Evolutionary conservation across 139 green algal species (phyloP), one percentile per base, ranked within the genome.

Genomic region (Micractinium sp.): DNA sequence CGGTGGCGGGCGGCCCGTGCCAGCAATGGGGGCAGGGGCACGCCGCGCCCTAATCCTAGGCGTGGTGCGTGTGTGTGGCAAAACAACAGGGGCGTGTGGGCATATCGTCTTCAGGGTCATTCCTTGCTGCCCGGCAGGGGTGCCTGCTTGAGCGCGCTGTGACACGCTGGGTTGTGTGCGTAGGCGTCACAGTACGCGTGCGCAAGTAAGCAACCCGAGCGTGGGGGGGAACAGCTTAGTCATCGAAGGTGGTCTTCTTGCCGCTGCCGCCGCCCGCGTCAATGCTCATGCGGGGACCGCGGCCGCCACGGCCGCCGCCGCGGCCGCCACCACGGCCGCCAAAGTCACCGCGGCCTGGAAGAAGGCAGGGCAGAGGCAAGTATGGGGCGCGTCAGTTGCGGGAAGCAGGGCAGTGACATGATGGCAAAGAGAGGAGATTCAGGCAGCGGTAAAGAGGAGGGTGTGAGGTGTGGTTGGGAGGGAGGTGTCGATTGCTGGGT

Each of bases 211-310:
- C 47, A 56, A 9, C 47, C 47, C 47, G 7, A 9, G 47, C 47
- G 47, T 56, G 5, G 47, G 47, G 5, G 5, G 47, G 63, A 71
- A 1, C 33, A 53, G 74, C 33, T 87, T 69, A 92, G 38, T 94
- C 83, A 73, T 95, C 92, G 47, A 96, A 96, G 29, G 92, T 94
- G 41, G 87, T 90, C 88, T 95, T 96, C 87, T 94, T 96, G 60
- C 91, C 92, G 13, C 33, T 89, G 89, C 85, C 87, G 23, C 80
- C 87, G 79, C 84, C 87, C 19, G 92, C 82, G 38, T 92, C 89
- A 39, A 95, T 96, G 0, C 76, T 90, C 60, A 94, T 89, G 63
- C 89, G 85, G 79, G 92, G 92, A 60, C 89, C 89, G 25, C 90
- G 60, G 5, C 92, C 91, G 31, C 87, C 90, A 83, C 90, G 79